Conservation (phyloP, 225 moss, liverwort and hornwort species). For the Ulota crispa region DNA sequence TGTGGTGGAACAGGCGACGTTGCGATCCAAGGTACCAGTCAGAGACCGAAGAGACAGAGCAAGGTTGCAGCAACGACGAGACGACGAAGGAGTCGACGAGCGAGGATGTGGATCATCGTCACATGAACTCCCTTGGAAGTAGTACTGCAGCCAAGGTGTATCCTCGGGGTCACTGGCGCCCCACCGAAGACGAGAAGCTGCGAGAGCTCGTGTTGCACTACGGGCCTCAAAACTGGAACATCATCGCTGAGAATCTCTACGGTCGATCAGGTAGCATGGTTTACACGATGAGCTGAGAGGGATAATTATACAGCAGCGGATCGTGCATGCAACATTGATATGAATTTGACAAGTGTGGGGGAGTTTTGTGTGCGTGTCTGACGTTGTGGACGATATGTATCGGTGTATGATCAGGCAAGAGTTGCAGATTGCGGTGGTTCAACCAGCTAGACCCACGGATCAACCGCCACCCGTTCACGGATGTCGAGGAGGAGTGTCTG, state of each 20-base stretch:
- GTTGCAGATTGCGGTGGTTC: constrained; percentile 96
- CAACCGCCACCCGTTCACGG: constrained; percentile 86
- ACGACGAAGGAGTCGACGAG: constrained; percentile 69
- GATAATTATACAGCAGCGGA: not conserved
- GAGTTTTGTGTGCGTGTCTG: not conserved
- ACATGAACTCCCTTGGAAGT: constrained; percentile 42
- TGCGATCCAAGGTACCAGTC: not conserved
- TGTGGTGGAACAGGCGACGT: constrained; percentile 28
- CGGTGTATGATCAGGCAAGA: constrained; percentile 69
- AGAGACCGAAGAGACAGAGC: constrained; percentile 37
- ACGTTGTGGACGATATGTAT: not conserved
- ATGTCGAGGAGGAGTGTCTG: constrained; percentile 89
- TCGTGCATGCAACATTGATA: not conserved
- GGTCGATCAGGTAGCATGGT: constrained; percentile 84
- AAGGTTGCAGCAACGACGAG: constrained; percentile 61
- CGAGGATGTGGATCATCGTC: constrained; percentile 59
- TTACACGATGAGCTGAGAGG: not conserved
- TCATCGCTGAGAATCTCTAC: constrained; percentile 92
- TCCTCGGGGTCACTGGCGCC: constrained; percentile 94
- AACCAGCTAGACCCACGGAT: constrained; percentile 94
- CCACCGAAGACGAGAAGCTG: constrained; percentile 88
- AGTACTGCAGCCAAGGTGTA: constrained; percentile 64
- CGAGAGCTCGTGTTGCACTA: constrained; percentile 82
- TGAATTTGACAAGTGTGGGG: not conserved
- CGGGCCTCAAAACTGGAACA: constrained; percentile 97